A percentile compares a stretch with the other conserved stretches of the same genome.
These are phyloP conservation scores for Castanopsis chinensis DNA, from an alignment of 306 rosid species.

Conservation along the genomic window DNA sequence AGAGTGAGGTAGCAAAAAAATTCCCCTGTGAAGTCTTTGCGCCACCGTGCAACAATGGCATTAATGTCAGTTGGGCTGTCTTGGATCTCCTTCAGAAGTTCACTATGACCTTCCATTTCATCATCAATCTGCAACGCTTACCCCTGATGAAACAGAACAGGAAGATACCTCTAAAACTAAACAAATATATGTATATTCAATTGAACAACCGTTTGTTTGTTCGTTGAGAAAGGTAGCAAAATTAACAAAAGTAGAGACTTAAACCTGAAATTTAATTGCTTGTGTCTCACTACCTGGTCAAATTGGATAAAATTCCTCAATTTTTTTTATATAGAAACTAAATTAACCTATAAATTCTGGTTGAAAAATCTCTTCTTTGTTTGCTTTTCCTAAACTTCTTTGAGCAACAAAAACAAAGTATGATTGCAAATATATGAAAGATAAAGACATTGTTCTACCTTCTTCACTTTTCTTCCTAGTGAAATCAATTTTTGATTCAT, in stretches of 20 bases:
- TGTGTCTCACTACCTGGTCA: no score
- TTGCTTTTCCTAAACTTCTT: no score
- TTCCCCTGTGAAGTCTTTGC: slow-evolving; percentile 81
- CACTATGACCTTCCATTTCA: slow-evolving; percentile 81
- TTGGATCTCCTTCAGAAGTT: slow-evolving; percentile 86
- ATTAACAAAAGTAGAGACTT: no score
- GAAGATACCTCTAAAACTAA: slow-evolving; percentile 47
- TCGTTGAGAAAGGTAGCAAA: no score
- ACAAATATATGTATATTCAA: slow-evolving; percentile 21
- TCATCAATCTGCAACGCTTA: slow-evolving; percentile 93
- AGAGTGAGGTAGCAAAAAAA: slow-evolving; percentile 69
- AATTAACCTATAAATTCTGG: no score
- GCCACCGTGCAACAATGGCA: slow-evolving; percentile 72
- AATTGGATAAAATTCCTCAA: no score
- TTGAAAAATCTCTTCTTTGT: no score
- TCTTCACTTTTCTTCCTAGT: slow-evolving; percentile 67
- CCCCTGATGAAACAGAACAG: slow-evolving; percentile 47
- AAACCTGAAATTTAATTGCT: no score
- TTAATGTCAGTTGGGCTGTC: slow-evolving; percentile 82
- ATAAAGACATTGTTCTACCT: slow-evolving; percentile 44
- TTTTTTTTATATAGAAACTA: no score
- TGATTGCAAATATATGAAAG: not conserved
- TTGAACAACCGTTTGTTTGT: slow-evolving; percentile 8
- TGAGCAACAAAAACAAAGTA: no score
- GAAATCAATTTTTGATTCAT: no score